Conservation (phyloP, 208 protist genomes). For the Acanthamoeba healyi region DNA sequence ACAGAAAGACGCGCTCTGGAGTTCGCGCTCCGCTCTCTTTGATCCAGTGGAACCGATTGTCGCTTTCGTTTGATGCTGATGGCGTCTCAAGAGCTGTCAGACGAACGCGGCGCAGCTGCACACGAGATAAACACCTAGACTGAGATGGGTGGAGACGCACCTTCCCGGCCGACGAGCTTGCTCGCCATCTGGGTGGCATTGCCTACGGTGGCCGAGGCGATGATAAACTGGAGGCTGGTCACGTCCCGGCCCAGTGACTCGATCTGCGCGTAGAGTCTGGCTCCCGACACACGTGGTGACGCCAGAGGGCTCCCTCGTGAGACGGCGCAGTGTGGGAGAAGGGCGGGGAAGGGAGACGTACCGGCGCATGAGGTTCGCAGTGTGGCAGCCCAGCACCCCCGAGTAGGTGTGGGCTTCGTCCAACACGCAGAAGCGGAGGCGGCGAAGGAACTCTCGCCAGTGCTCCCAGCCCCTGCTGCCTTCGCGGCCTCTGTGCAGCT, state of each 20-base stretch:
- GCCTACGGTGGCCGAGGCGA: conserved; percentile 31
- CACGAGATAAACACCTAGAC: too few species aligned
- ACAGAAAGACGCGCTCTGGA: too few species aligned
- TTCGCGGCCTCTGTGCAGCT: neutral
- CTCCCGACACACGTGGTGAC: too few species aligned
- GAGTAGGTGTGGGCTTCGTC: conserved; percentile 48
- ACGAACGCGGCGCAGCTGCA: too few species aligned
- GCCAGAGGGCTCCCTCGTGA: too few species aligned
- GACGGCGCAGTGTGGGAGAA: too few species aligned
- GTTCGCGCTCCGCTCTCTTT: too few species aligned
- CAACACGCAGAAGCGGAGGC: conserved; percentile 12
- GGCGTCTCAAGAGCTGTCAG: too few species aligned
- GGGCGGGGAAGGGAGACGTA: neutral
- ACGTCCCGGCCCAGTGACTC: neutral
- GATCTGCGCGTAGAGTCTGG: neutral
- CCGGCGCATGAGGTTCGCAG: conserved; percentile 1
- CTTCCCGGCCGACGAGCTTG: too few species aligned
- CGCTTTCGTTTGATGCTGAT: too few species aligned
- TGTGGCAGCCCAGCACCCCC: neutral
- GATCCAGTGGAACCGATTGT: too few species aligned
- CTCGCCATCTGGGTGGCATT: neutral
- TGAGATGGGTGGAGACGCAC: too few species aligned
- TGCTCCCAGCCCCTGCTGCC: neutral
- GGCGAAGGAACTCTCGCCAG: neutral
- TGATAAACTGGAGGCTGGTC: neutral